These are phyloP conservation scores for Coniophora puteana DNA, from an alignment of 1,284 basidiomycete genomes.

Conservation along the genomic window DNA sequence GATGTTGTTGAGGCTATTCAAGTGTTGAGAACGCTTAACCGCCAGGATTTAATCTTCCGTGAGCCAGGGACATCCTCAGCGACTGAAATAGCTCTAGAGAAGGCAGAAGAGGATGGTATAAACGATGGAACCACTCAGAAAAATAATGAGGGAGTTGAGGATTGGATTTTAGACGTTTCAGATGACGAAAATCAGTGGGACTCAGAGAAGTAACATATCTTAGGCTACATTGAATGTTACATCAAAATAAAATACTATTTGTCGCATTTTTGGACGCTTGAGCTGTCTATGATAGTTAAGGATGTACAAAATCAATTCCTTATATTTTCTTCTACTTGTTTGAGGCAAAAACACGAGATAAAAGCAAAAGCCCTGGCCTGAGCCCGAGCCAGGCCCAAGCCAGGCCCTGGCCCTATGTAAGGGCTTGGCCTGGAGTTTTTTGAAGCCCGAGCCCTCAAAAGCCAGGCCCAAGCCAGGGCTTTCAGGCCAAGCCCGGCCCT, in stretches of 20 bases:
- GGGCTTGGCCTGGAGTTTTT: not conserved
- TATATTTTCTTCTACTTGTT: too few relatives aligned
- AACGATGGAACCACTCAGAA: not conserved
- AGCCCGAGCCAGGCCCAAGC: slow-evolving; percentile 3
- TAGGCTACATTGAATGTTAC: not conserved
- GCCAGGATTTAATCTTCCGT: slow-evolving; percentile 4
- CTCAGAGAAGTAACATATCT: not conserved
- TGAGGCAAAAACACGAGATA: too few relatives aligned
- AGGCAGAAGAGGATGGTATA: not conserved
- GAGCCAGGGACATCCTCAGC: slow-evolving; percentile 1
- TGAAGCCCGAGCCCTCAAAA: not conserved
- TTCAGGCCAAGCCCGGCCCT: slow-evolving; percentile 31
- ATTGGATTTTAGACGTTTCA: too few relatives aligned
- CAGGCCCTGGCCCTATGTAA: slow-evolving; percentile 1
- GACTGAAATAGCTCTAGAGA: slow-evolving; percentile 3
- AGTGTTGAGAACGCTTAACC: slow-evolving; percentile 4
- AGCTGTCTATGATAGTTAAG: too few relatives aligned
- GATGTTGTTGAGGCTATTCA: slow-evolving; percentile 28
- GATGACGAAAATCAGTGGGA: not conserved
- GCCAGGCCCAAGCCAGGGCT: not conserved
- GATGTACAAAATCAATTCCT: too few relatives aligned
- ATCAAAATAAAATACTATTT: not conserved
- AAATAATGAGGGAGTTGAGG: not conserved
- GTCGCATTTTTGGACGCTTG: not conserved
- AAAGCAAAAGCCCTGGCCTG: slow-evolving; percentile 4